Evolutionary conservation across 164 flowering plant species (phyloP), one percentile per base, ranked within the genome.

Genomic region (Aristolochia californica): DNA sequence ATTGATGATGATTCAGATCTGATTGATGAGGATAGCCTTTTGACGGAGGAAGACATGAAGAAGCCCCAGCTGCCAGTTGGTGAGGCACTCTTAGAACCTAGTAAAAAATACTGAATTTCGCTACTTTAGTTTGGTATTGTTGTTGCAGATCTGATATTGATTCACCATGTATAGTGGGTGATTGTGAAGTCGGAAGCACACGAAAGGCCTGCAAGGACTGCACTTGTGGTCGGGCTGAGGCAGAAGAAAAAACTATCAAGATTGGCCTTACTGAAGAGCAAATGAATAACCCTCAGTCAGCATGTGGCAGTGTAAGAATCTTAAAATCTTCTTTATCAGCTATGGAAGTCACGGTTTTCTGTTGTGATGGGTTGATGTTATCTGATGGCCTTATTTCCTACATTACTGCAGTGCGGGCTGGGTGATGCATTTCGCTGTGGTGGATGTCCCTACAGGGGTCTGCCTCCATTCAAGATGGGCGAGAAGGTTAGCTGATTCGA

Each of bases 151-250:
- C 51, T 44, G 21, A 44, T 25, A n/a, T 17, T 45, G 17, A 22
- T 26, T 34, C 24, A 38, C 26, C 48, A 57, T 66, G 40, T 70
- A 74, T 81, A 83, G 86, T 73, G 59, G 87, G 73, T 57, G 99
- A 87, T 58, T 94, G 99, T 72, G 97, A 86, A 77, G 85, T 87
- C 66, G 93, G 88, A 71, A 83, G 76, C 71, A 78, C 93, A 21
- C 80, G 80, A 77, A 90, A 94, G 74, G 99, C 99, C 57, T 94
- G 99, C 82, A 94, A 94, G 72, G 88, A 88, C 63, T 94, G 99
- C 76, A 74, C 77, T 28, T 94, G 99, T 72, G 97, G 99, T 45
- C 71, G 95, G 65, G 99, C 96, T 30, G 97, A 87, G 66, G 91
- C 58, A 53, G 97, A 90, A 71, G 79, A 79, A 68, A 82, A 80